Evolutionary conservation across 495 filamentous ascomycete species (phyloP).

Genomic region (Chaetomium cochliodes): DNA sequence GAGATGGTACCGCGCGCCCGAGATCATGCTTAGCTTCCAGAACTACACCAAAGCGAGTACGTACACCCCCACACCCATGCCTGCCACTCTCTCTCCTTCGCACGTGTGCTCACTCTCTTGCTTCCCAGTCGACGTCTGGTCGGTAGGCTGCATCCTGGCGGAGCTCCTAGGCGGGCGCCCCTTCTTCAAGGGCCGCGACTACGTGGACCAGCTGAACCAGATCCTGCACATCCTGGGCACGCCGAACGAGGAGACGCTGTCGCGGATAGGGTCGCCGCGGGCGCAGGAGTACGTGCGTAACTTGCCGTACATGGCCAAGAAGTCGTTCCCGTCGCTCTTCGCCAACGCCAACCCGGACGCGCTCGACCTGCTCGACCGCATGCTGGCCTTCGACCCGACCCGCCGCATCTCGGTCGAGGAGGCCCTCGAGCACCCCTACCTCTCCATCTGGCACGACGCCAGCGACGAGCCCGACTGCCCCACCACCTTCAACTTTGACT

Average conservation of each 20-base stretch:
- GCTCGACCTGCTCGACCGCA: conserved; percentile 88
- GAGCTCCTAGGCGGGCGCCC: conserved; percentile 94
- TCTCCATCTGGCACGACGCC: conserved; percentile 97
- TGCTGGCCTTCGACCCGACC: conserved; percentile 95
- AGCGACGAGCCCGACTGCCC: conserved; percentile 93
- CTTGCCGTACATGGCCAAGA: conserved; percentile 92
- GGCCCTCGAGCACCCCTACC: conserved; percentile 92
- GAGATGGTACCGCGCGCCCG: conserved; percentile 96
- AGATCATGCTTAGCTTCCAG: conserved; percentile 99
- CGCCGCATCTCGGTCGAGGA: conserved; percentile 88
- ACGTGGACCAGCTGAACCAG: conserved; percentile 98
- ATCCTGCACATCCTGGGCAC: conserved; percentile 98
- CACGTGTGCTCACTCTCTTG: neutral
- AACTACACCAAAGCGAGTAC: conserved; percentile 99
- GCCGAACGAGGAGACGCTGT: conserved; percentile 90
- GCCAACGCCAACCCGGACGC: conserved; percentile 94
- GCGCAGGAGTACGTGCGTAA: conserved; percentile 99
- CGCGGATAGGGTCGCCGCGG: conserved; percentile 89
- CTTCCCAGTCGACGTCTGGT: conserved; percentile 89
- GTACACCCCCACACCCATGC: conserved; percentile 28
- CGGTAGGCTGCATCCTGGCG: conserved; percentile 95
- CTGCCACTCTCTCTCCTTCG: neutral
- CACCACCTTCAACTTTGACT: conserved; percentile 94
- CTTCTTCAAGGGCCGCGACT: conserved; percentile 99
- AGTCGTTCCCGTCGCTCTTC: conserved; percentile 84